Percentiles rank a stretch among this genome's conserved stretches.
Conservation (phyloP, 306 rosid species). For the Cotoneaster glaucophyllus region DNA sequence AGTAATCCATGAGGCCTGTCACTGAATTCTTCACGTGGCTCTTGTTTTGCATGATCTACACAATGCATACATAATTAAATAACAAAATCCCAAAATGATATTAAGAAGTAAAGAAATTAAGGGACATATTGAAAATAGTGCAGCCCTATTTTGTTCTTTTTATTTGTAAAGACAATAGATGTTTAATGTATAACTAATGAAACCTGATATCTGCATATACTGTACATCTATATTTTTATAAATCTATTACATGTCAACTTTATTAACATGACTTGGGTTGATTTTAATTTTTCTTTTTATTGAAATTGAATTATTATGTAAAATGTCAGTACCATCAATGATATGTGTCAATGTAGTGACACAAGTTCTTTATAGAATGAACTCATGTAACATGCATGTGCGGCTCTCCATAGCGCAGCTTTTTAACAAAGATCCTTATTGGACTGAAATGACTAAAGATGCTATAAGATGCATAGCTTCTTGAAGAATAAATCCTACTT, state of each 20-base stretch:
- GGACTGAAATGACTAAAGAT: neutral
- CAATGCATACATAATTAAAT: neutral
- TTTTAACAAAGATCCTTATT: neutral
- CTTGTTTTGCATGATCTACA: constrained; percentile 65
- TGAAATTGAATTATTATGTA: neutral
- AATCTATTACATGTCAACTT: neutral
- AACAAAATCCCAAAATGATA: neutral
- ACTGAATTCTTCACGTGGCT: constrained; percentile 80
- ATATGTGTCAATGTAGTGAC: neutral
- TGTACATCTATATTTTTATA: neutral
- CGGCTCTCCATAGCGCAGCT: neutral
- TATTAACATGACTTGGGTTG: neutral
- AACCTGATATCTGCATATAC: neutral
- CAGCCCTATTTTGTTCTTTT: neutral
- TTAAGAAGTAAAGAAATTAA: neutral
- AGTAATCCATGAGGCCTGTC: constrained; percentile 90
- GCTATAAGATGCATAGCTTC: neutral
- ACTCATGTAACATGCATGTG: neutral
- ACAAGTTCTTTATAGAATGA: neutral
- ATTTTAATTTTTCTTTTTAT: too few relatives aligned
- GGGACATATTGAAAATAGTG: neutral
- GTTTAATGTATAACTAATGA: neutral
- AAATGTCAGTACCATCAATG: neutral
- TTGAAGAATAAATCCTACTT: neutral
- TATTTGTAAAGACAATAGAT: neutral